phyloP scores from a whole-genome alignment of 106 monocot species.

The Platanthera guangdongensis region DNA sequence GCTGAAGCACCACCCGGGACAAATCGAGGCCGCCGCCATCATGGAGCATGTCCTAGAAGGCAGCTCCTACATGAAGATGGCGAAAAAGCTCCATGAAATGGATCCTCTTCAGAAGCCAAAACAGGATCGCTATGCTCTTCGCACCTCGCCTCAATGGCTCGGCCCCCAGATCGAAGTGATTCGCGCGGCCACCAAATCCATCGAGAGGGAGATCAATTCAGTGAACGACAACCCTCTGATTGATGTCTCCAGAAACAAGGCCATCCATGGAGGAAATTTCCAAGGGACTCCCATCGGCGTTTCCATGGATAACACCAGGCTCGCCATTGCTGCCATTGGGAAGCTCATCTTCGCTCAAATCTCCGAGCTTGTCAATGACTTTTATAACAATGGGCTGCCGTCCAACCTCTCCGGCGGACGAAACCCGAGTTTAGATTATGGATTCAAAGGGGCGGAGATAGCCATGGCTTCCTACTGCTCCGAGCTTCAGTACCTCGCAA shows the following conservation, averaged over 20 bases:
- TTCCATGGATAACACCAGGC: conserved; percentile 86
- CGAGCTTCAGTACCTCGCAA: conserved; percentile 87
- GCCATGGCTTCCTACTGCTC: conserved; percentile 99
- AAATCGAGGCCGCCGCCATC: conserved; percentile 87
- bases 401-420: conserved; percentile 79
- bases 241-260: conserved; percentile 77
- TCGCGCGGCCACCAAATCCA: conserved; percentile 49
- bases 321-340: conserved; percentile 84
- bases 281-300: conserved; percentile 95
- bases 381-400: conserved; percentile 91
- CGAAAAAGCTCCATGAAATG: conserved; percentile 46
- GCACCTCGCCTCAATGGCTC: conserved; percentile 79
- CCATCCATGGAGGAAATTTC: conserved; percentile 94
- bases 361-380: conserved; percentile 91
- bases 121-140: conserved; percentile 71
- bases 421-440: conserved; percentile 94
- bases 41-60: conserved; percentile 86
- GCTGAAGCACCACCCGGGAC: conserved; percentile 91
- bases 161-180: conserved; percentile 81
- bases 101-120: conserved; percentile 74
- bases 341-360: conserved; percentile 97
- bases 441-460: conserved; percentile 96
- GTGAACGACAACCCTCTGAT: conserved; percentile 97
- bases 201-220: conserved; percentile 93
- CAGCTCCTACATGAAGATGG: conserved; percentile 60